Evolutionary conservation across 345 rosid genomes (phyloP).

Genomic region (Iberis pinnata): DNA sequence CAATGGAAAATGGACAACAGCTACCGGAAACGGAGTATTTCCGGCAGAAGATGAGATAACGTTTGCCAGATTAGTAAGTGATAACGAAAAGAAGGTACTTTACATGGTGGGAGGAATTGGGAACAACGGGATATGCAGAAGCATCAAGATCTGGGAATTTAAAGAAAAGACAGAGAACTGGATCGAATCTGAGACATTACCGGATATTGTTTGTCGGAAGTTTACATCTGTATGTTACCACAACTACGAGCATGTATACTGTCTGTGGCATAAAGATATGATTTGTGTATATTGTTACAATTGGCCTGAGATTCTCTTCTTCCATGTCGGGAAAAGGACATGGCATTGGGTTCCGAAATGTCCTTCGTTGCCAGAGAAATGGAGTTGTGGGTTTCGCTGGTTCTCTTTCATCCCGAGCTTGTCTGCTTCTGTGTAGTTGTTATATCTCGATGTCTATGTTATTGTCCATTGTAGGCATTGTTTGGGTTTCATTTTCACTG

Average conservation of each 20-base stretch:
- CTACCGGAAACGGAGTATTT: constrained; percentile 27
- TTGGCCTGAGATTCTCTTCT: constrained; percentile 93
- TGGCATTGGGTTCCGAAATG: constrained; percentile 93
- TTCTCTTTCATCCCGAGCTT: constrained; percentile 78
- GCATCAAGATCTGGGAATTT: constrained; percentile 63
- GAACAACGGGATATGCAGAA: constrained; percentile 68
- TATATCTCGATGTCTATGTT: background rate
- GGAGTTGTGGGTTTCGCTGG: constrained; percentile 94
- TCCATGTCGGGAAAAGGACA: constrained; percentile 51
- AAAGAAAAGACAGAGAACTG: constrained; percentile 34
- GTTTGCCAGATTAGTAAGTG: constrained; percentile 59
- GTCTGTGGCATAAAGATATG: constrained; percentile 79
- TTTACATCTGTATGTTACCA: constrained; percentile 83
- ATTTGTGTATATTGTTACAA: constrained; percentile 82
- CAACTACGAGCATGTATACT: constrained; percentile 77
- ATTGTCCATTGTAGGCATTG: too few species aligned
- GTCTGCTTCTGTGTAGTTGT: constrained; percentile 42
- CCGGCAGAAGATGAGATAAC: constrained; percentile 38
- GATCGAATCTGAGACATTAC: constrained; percentile 57
- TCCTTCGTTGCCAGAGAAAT: constrained; percentile 76
- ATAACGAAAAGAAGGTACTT: constrained; percentile 37
- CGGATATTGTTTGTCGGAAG: constrained; percentile 70
- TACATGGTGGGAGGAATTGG: constrained; percentile 84
- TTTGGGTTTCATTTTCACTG: too few species aligned
- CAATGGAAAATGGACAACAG: constrained; percentile 41